Conservation (phyloP, 495 filamentous ascomycete genomes). For the Aspergillus coremiiformis region DNA sequence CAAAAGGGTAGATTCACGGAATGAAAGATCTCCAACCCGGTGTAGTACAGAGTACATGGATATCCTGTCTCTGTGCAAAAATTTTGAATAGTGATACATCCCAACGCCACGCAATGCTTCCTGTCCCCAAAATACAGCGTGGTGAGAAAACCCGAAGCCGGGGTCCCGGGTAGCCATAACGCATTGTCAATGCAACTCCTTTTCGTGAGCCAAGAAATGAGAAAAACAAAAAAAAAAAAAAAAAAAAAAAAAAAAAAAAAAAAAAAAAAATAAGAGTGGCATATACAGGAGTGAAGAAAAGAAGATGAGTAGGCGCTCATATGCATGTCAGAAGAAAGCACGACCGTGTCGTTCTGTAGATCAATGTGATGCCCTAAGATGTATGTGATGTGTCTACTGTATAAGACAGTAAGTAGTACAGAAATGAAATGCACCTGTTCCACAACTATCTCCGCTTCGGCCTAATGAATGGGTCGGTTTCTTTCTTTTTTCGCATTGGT, state of each 20-base stretch:
- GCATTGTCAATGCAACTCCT: background rate
- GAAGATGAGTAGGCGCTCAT: background rate
- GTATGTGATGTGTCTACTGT: background rate
- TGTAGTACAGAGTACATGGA: too few species aligned
- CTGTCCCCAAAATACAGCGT: background rate
- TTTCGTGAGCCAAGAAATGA: background rate
- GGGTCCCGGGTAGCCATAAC: background rate
- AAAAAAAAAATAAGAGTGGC: background rate
- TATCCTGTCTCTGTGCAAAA: background rate
- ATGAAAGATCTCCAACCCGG: background rate
- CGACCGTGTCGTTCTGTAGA: background rate
- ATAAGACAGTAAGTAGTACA: background rate
- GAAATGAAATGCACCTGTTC: background rate
- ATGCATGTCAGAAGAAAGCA: constrained; percentile 2
- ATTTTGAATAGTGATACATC: background rate
- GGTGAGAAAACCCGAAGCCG: background rate
- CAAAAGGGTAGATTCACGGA: background rate
- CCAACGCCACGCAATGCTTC: constrained; percentile 4
- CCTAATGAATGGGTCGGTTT: constrained; percentile 46
- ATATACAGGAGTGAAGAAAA: background rate
- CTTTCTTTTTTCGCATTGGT: constrained; percentile 41
- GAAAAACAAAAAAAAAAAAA: background rate
- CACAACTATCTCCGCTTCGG: constrained; percentile 35
- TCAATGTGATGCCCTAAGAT: background rate
- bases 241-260: background rate